phyloP scores from a whole-genome alignment of 1,284 basidiomycete species.

The Ganoderma multipileum region DNA sequence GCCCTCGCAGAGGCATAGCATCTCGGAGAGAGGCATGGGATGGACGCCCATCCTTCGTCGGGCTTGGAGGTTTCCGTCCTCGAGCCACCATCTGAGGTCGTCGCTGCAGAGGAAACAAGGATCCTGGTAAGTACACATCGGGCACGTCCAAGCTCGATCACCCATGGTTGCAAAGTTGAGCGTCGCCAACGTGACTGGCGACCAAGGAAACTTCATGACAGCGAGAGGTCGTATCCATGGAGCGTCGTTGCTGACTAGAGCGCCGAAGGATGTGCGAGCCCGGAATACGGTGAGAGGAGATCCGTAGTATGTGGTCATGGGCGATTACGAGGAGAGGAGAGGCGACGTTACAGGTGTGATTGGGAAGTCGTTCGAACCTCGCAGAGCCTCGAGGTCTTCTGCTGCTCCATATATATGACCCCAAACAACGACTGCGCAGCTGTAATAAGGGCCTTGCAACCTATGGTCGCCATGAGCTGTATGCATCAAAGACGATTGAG shows the following conservation, averaged over 20 bases:
- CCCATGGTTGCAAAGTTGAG: background rate
- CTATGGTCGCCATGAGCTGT: background rate
- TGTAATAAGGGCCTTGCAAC: background rate
- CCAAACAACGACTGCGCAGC: background rate
- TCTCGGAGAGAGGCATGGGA: background rate
- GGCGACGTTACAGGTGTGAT: background rate
- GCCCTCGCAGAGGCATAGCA: background rate
- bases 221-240: background rate
- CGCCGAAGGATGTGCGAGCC: background rate
- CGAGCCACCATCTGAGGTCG: background rate
- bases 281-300: background rate
- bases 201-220: background rate
- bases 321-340: background rate
- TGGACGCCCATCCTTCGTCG: background rate
- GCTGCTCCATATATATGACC: background rate
- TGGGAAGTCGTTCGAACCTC: background rate
- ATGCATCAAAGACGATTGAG: background rate
- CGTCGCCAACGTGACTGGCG: background rate
- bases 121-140: background rate
- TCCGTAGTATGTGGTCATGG: background rate
- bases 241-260: background rate
- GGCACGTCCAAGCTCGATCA: background rate
- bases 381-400: background rate
- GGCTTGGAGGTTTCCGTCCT: background rate
- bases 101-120: background rate